Percentiles rank a stretch among this genome's conserved stretches.
Evolutionary conservation across 345 rosid species (phyloP).

Genomic region (Corchorus capsularis): DNA sequence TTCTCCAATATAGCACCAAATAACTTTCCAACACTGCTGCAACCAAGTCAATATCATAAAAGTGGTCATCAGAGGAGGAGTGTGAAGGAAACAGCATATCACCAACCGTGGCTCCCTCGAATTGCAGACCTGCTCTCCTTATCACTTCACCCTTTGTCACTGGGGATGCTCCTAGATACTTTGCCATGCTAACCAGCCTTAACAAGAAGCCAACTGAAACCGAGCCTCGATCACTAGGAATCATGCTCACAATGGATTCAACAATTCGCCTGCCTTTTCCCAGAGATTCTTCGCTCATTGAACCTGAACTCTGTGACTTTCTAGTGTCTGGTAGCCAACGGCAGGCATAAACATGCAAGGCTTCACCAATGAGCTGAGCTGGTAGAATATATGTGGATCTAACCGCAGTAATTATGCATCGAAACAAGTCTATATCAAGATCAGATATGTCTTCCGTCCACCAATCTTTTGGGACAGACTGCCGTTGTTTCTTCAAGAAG

Average conservation of each 20-base stretch:
- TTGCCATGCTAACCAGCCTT: constrained; percentile 77
- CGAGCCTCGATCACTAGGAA: constrained; percentile 83
- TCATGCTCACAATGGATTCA: constrained; percentile 74
- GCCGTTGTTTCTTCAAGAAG: constrained; percentile 56
- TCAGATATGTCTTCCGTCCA: constrained; percentile 97
- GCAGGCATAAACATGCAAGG: constrained; percentile 85
- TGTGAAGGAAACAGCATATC: constrained; percentile 72
- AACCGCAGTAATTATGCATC: constrained; percentile 66
- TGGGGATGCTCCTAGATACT: constrained; percentile 63
- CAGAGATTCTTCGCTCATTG: constrained; percentile 42
- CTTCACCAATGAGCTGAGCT: constrained; percentile 92
- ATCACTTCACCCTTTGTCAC: constrained; percentile 75
- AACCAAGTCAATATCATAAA: constrained; percentile 71
- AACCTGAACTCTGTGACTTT: constrained; percentile 46
- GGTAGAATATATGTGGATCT: constrained; percentile 63
- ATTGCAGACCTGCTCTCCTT: constrained; percentile 71
- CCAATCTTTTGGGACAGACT: constrained; percentile 89
- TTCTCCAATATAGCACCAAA: constrained; percentile 61
- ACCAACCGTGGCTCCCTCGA: constrained; percentile 67
- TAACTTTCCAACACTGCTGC: constrained; percentile 64
- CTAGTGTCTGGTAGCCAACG: constrained; percentile 83
- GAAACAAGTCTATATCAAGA: constrained; percentile 86
- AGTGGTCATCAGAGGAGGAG: constrained; percentile 42
- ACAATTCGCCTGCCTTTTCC: constrained; percentile 59
- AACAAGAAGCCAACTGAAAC: constrained; percentile 81